phyloP scores from a whole-genome alignment of 2,329 filamentous ascomycete species.

The Colletotrichum liaoningense region DNA sequence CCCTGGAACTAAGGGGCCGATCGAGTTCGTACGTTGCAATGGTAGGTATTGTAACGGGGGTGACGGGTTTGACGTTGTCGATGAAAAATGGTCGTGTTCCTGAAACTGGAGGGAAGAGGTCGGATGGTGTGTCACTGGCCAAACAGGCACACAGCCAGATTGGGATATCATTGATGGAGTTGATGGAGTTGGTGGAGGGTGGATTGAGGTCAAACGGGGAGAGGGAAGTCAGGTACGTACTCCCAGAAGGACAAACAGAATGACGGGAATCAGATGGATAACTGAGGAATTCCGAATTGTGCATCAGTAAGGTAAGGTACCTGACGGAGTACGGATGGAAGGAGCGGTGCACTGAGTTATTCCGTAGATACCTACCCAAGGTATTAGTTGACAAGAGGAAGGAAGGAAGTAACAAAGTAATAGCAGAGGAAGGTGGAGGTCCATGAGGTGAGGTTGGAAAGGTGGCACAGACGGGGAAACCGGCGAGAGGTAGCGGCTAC shows the following conservation, averaged over 20 bases:
- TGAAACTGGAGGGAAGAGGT: background rate
- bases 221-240: background rate
- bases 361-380: background rate
- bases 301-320: background rate
- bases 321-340: background rate
- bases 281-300: background rate
- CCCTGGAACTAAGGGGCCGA: background rate
- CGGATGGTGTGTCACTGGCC: background rate
- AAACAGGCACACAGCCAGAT: background rate
- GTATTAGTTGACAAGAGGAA: slow-evolving; percentile 6
- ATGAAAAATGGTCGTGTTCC: background rate
- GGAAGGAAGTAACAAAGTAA: slow-evolving; percentile 16
- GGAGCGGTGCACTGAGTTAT: background rate
- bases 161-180: slow-evolving; percentile 4
- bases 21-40: background rate
- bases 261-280: background rate
- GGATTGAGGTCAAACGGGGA: background rate
- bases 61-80: background rate
- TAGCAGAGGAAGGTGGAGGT: background rate
- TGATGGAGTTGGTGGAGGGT: background rate
- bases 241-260: background rate
- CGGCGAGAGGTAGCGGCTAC: slow-evolving; percentile 29
- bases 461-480: slow-evolving; percentile 30
- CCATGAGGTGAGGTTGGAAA: slow-evolving; percentile 34
- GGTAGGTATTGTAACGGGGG: background rate